Evolutionary conservation across 306 rosid species (phyloP), one percentile per base, ranked within the genome.

Genomic region (Dalbergia cochinchinensis): DNA sequence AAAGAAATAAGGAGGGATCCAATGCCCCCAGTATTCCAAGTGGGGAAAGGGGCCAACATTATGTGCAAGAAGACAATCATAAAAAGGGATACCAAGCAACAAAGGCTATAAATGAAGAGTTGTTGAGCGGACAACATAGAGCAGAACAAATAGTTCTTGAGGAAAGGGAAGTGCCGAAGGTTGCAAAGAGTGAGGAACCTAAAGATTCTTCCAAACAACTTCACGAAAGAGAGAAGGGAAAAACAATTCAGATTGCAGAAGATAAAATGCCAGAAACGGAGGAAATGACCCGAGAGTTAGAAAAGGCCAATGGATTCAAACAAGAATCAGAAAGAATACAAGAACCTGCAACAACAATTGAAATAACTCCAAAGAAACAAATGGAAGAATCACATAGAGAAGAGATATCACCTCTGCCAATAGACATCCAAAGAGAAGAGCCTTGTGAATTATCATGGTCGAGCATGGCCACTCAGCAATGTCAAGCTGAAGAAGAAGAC

Each of bases 391-490:
- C 79, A 55, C 71, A 64, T 35, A 82, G 50, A 60, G 75, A 62
- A 13, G 71, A 78, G 18, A 4, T 8, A 14, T 18, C 74, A 45
- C 39, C 70, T 61, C 37, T 37, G 13, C 69, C 85, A 41, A 39
- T 4, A 16, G 78, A 77, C 34, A 37, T 67, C 33, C 45, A 58
- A 34, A 76, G 81, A 19, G 79, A 79, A 64, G 80, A 57, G 55
- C 76, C 76, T 51, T 80, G 11, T 2, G 78, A 69, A 44, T 8
- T 68, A 44, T 20, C 80, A 70, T 61, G 69, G 34, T 65, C 80
- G 68, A 78, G 14, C 31, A 73, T 73, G 77, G 61, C 77, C n/a
- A 66, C 59, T 67, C 63, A 81, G 79, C 60, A 65, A 55, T 44
- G 19, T 34, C 51, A 78, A 81, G 53, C 16, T 34, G 31, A 58